These are phyloP conservation scores for Aegilops longissima DNA, from an alignment of 176 grass and related monocot species.

Conservation along the genomic window DNA sequence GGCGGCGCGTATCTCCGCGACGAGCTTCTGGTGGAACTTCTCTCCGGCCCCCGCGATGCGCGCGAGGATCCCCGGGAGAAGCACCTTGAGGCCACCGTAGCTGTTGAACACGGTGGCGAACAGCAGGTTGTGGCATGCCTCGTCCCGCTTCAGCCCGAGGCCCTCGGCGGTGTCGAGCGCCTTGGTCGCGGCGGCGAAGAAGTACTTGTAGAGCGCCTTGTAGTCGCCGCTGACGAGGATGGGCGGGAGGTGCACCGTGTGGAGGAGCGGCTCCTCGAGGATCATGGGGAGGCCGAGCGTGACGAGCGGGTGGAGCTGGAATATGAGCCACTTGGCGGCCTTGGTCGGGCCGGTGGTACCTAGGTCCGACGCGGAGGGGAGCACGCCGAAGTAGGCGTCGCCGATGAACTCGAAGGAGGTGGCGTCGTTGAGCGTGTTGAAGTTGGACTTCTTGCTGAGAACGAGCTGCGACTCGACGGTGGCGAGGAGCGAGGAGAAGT, in stretches of 20 bases:
- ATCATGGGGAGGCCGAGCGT: slow-evolving; percentile 50
- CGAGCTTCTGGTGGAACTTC: slow-evolving; percentile 49
- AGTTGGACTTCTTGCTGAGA: slow-evolving; percentile 36
- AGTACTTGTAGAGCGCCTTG: slow-evolving; percentile 63
- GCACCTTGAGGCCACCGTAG: slow-evolving; percentile 64
- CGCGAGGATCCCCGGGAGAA: slow-evolving; percentile 45
- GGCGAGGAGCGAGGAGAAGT: slow-evolving; percentile 53
- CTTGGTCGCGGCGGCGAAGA: neutral
- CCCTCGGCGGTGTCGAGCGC: slow-evolving; percentile 48
- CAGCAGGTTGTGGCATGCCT: slow-evolving; percentile 75
- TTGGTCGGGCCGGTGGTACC: slow-evolving; percentile 29
- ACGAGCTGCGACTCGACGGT: slow-evolving; percentile 49
- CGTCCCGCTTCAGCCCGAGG: slow-evolving; percentile 50
- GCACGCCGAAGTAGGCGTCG: slow-evolving; percentile 66
- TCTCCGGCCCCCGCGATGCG: slow-evolving; percentile 21
- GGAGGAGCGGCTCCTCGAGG: slow-evolving; percentile 70
- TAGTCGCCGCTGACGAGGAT: slow-evolving; percentile 46
- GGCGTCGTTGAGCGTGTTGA: slow-evolving; percentile 63
- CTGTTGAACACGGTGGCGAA: slow-evolving; percentile 71
- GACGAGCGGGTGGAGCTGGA: slow-evolving; percentile 52
- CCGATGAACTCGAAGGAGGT: slow-evolving; percentile 69
- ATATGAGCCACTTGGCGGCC: slow-evolving; percentile 60
- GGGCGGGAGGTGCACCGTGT: slow-evolving; percentile 50
- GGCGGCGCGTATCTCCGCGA: slow-evolving; percentile 38
- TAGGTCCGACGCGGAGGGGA: slow-evolving; percentile 31